Evolutionary conservation across 208 protist genomes (phyloP), one percentile per base, ranked within the genome.

Genomic region (Wallacemonas sp.): DNA sequence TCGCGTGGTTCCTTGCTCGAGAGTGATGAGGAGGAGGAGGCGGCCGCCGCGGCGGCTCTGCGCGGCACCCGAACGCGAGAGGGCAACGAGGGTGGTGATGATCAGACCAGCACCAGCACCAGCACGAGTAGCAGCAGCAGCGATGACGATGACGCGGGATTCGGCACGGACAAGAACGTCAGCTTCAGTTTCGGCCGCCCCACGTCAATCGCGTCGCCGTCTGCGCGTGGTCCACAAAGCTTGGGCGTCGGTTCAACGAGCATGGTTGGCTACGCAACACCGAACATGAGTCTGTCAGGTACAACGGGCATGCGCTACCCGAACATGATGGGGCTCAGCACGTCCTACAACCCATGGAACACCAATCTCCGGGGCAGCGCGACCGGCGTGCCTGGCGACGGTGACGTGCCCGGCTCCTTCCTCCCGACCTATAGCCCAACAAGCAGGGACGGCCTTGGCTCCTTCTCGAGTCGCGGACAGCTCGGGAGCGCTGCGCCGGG

Each of bases 61-160:
- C n/a, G n/a, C n/a, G n/a, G n/a, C 16, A n/a, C 4, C 41, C 23
- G 65, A 54, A 21, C 34, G 34, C 4, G 61, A 66, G 4, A 41
- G 39, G 1, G 29, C 57, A 48, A 30, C 11, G 38, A 6, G 26
- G 60, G 12, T 4, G 56, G 23, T 11, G 19, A 24, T n/a, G 11
- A 14, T 23, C 6, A 5, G 6, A 30, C 4, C 49, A 21, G n/a
- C 34, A 39, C 17, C 33, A n/a, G 19, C 4, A 41, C 26, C 5
- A 44, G 21, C 63, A 36, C 24, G 24, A 56, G 21, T 26, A 56
- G 23, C 34, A 66, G 34, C 26, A 68, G 38, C 38, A 68, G 49
- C 36, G 44, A 26, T 9, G 38, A 8, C 47, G 30, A 41, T 0
- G 52, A 39, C 2, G 29, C 30, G 12, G 52, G 52, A 4, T 58